phyloP scores from a whole-genome alignment of 495 filamentous ascomycete genomes.

The Cercophora samala region DNA sequence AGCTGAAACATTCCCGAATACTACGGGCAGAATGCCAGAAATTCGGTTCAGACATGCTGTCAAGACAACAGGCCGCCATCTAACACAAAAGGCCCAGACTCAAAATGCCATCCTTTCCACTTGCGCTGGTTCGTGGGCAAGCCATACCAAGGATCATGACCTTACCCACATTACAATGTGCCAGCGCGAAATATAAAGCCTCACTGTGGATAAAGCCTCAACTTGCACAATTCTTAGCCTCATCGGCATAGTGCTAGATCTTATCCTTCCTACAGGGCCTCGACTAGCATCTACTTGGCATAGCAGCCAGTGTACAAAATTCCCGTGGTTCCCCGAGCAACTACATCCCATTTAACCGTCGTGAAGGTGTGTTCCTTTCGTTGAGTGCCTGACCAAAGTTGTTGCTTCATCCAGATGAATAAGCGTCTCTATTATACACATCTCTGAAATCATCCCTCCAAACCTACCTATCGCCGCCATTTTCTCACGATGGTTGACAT shows the following conservation, averaged over 20 bases:
- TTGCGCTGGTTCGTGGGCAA: too few relatives aligned
- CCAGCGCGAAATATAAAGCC: neutral
- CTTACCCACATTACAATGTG: too few relatives aligned
- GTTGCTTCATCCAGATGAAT: neutral
- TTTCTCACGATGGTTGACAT: neutral
- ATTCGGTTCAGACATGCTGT: neutral
- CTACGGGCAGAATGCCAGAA: neutral
- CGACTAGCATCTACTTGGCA: neutral
- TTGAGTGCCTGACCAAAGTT: neutral
- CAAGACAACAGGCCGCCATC: neutral
- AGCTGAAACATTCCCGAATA: neutral
- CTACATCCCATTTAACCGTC: neutral
- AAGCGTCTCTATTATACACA: neutral
- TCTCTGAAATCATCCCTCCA: too few relatives aligned
- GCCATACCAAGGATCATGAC: too few relatives aligned
- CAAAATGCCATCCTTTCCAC: neutral
- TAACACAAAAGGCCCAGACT: neutral
- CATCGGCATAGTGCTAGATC: neutral
- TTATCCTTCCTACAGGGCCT: neutral
- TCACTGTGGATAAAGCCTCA: neutral
- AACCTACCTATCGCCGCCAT: neutral
- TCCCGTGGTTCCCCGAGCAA: neutral
- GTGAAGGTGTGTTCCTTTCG: neutral
- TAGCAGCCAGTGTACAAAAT: neutral
- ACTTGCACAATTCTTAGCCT: neutral